Evolutionary conservation across 2,329 filamentous ascomycete genomes (phyloP), one percentile per base, ranked within the genome.

Genomic region (Remersonia thermophila): DNA sequence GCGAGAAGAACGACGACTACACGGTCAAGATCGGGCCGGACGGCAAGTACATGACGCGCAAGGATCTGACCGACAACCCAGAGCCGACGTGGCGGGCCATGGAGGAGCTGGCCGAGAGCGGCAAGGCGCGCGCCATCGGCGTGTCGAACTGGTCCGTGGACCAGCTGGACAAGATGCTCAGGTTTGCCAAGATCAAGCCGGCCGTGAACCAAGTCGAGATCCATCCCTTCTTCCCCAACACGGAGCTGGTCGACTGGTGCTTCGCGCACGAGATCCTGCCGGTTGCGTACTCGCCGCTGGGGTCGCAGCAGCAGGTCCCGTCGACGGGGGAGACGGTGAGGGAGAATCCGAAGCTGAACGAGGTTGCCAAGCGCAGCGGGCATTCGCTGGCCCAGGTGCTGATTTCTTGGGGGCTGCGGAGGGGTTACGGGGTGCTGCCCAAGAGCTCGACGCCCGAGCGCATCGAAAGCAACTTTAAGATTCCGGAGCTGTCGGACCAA

Each of bases 251-350:
- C 43, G 49, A 67, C 35, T 75, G 66, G 56, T 74, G 66, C 56
- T 58, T 62, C 38, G 51, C 63, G 33, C 60, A 72, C 49, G 58
- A 60, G 45, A 68, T 76, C 47, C 47, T 72, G 35, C 60, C 66
- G 27, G 55, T 60, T 31, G 70, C 69, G 1, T 75, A 71, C 59
- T 63, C 55, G 30, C 60, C 61, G 18, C 59, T 71, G 5, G 77
- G 77, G 28, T 78, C 73, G 14, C 76, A 81, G 58, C 77, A 80
- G 62, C 76, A 80, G 58, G 71, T 80, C 14, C 76, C 76, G 36
- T 72, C 57, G 42, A 80, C 75, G 7, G 78, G 78, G 46, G 78
- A 83, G 63, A 77, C 71, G 49, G 71, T 77, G 39, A 62, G 65
- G 45, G 69, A 69, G 44, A 71, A 80, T 60, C 61, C 62, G 47